A percentile compares a stretch with the other conserved stretches of the same genome.
Conservation (phyloP, 1,139 yeast genomes). For the Pichia sp. region DNA sequence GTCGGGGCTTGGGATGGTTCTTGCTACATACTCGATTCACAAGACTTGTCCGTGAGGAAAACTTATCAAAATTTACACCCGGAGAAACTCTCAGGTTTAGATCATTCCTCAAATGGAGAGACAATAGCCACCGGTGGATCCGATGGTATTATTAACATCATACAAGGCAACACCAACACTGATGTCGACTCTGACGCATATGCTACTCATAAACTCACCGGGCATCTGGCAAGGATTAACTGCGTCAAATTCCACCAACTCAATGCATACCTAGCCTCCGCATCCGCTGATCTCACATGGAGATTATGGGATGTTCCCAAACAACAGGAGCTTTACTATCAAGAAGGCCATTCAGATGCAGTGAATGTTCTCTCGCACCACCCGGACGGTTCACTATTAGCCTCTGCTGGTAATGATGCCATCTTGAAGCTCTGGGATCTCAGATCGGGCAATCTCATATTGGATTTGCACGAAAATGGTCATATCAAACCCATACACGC, state of each 20-base stretch:
- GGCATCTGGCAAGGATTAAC: conserved; percentile 56
- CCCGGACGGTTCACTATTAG: conserved; percentile 68
- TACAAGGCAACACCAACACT: neutral
- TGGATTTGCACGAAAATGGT: conserved; percentile 42
- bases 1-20: conserved; percentile 87
- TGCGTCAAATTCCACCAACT: conserved; percentile 63
- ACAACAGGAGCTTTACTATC: conserved; percentile 41
- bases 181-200: neutral
- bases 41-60: conserved; percentile 28
- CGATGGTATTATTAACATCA: conserved; percentile 47
- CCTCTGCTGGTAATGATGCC: conserved; percentile 78
- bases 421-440: conserved; percentile 79
- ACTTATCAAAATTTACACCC: conserved; percentile 31
- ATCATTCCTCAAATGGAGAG: conserved; percentile 39
- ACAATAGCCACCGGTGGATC: conserved; percentile 52
- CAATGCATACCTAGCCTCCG: conserved; percentile 48
- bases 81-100: conserved; percentile 66
- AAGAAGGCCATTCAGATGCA: conserved; percentile 84
- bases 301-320: conserved; percentile 69
- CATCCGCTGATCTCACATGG: conserved; percentile 89
- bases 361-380: conserved; percentile 62
- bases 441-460: conserved; percentile 64
- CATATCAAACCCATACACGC: conserved; percentile 71
- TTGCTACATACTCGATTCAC: conserved; percentile 40
- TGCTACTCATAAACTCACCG: conserved; percentile 20